These are phyloP conservation scores for Yamadazyma kitorensis DNA, from an alignment of 805 yeast species.

Conservation along the genomic window DNA sequence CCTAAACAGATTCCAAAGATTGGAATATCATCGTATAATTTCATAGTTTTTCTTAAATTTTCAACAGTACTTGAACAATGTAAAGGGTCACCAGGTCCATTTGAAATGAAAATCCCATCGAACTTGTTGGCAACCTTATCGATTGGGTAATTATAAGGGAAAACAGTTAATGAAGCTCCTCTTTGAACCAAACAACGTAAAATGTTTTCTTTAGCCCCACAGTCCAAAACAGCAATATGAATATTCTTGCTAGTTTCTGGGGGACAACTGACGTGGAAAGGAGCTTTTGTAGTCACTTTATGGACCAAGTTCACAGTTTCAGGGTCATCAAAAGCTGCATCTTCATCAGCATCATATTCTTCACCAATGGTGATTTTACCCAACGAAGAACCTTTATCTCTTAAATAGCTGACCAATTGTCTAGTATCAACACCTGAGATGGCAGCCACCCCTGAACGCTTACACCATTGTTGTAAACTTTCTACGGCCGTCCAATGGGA, in stretches of 20 bases:
- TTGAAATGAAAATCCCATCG: conserved; percentile 92
- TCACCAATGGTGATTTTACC: conserved; percentile 89
- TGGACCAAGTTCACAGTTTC: conserved; percentile 86
- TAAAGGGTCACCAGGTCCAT: conserved; percentile 98
- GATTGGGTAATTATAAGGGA: conserved; percentile 94
- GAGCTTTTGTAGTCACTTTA: conserved; percentile 92
- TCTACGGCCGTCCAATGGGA: conserved; percentile 99
- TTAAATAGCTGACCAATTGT: conserved; percentile 83
- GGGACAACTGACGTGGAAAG: conserved; percentile 79
- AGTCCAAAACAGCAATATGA: conserved; percentile 91
- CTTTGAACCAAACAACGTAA: conserved; percentile 89
- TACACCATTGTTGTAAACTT: conserved; percentile 92
- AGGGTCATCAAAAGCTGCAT: conserved; percentile 88
- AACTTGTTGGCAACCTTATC: conserved; percentile 87
- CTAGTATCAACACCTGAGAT: conserved; percentile 97
- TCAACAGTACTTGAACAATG: conserved; percentile 78
- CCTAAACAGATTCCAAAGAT: conserved; percentile 98
- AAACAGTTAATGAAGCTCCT: conserved; percentile 94
- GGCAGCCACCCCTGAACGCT: conserved; percentile 91
- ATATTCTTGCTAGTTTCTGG: conserved; percentile 49
- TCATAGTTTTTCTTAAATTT: conserved; percentile 70
- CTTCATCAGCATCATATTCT: conserved; percentile 88
- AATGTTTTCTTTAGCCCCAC: conserved; percentile 98
- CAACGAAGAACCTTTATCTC: conserved; percentile 94
- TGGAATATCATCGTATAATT: conserved; percentile 63